Percentiles rank a stretch among this genome's conserved stretches.
phyloP scores from a whole-genome alignment of 345 rosid species.

The Populus tremula region DNA sequence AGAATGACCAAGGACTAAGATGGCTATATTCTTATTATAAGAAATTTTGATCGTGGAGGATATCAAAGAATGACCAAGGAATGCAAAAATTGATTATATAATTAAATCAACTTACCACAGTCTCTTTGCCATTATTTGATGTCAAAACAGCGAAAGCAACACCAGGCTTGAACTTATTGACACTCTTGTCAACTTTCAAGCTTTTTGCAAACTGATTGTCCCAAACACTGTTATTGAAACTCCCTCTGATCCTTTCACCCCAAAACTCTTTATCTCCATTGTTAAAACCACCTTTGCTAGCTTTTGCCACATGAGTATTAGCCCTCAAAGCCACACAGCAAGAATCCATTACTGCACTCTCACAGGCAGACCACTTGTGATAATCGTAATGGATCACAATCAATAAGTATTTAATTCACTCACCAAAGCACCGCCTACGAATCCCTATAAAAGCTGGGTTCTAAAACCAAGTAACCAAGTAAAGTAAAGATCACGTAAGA shows the following conservation, averaged over 20 bases:
- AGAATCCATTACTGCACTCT: slow-evolving; percentile 57
- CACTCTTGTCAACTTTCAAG: slow-evolving; percentile 37
- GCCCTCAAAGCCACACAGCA: slow-evolving; percentile 42
- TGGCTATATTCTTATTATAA: neutral
- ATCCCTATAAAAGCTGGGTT: slow-evolving; percentile 17
- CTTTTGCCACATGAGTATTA: slow-evolving; percentile 37
- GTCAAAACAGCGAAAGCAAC: slow-evolving; percentile 63
- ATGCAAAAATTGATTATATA: neutral
- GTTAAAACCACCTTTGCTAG: slow-evolving; percentile 28
- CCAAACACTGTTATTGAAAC: slow-evolving; percentile 30
- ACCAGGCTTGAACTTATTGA: slow-evolving; percentile 44
- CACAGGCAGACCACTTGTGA: slow-evolving; percentile 14
- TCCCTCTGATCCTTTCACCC: slow-evolving; percentile 60
- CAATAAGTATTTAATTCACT: neutral
- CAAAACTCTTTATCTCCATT: slow-evolving; percentile 45
- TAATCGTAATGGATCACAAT: slow-evolving; percentile 10
- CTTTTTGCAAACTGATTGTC: slow-evolving; percentile 30
- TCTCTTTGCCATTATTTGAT: slow-evolving; percentile 51
- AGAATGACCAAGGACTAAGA: neutral
- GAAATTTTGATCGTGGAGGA: neutral
- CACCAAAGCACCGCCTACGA: slow-evolving; percentile 10
- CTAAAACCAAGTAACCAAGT: slow-evolving; percentile 41
- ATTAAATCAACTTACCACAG: slow-evolving; percentile 44
- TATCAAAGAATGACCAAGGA: neutral
- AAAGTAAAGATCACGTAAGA: slow-evolving; percentile 48